Conservation (phyloP, 208 protist genomes). For the Tritrichomonas musculus region DNA sequence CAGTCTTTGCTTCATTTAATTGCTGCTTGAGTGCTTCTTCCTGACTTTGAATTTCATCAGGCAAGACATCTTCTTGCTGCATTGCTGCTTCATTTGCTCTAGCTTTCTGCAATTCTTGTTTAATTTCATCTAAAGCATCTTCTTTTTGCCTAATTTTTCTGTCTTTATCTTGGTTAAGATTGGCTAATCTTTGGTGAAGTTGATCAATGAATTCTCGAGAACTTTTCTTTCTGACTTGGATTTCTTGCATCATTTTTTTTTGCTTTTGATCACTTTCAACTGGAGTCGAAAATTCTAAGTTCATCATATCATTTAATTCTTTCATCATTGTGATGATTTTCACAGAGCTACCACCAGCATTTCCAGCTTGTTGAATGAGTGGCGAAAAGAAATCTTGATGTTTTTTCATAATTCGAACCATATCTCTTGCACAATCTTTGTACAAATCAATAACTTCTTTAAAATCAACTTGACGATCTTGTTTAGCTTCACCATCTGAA, state of each 20-base stretch:
- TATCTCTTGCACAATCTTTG: neutral
- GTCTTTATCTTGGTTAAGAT: neutral
- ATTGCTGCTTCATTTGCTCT: neutral
- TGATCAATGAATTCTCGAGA: neutral
- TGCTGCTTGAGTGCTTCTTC: conserved; percentile 17
- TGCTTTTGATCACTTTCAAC: conserved; percentile 31
- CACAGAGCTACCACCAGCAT: neutral
- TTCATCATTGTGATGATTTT: conserved; percentile 13
- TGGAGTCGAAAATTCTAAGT: neutral
- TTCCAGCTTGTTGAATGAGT: neutral
- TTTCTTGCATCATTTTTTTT: conserved; percentile 1
- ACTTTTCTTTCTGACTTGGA: neutral
- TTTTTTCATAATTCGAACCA: neutral
- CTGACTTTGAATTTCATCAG: conserved; percentile 21
- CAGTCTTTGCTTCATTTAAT: neutral
- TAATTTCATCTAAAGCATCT: neutral
- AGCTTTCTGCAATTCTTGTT: neutral
- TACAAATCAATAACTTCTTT: neutral
- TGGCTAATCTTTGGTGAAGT: neutral
- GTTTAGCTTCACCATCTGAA: conserved; percentile 1
- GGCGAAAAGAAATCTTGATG: neutral
- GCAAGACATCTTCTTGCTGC: neutral
- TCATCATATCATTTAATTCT: neutral
- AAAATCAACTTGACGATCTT: neutral
- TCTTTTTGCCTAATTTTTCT: neutral